A percentile compares a stretch with the other conserved stretches of the same genome.
Evolutionary conservation across 2,329 filamentous ascomycete species (phyloP).

Genomic region (Trichoderma koningiopsis): DNA sequence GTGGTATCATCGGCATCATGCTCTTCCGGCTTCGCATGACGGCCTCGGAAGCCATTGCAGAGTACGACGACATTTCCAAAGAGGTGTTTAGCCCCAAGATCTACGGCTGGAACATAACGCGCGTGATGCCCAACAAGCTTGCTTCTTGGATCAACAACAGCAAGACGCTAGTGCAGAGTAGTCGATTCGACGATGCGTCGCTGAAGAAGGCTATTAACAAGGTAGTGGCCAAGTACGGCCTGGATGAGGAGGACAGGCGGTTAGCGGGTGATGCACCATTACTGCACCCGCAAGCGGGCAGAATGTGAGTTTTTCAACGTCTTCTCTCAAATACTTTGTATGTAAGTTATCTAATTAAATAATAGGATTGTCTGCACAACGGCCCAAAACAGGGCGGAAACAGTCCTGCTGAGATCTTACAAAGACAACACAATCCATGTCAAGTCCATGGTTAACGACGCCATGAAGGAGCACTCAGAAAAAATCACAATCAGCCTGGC

Average conservation of each 20-base stretch:
- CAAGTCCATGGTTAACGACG: conserved; percentile 8
- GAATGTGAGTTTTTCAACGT: not conserved
- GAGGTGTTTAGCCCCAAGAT: conserved; percentile 17
- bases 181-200: conserved; percentile 5
- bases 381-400: conserved; percentile 17
- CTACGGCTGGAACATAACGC: conserved; percentile 1
- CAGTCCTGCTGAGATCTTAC: conserved; percentile 16
- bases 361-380: conserved; percentile 20
- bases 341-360: too few species aligned
- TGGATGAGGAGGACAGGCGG: conserved; percentile 10
- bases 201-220: conserved; percentile 14
- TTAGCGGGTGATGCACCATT: conserved; percentile 3
- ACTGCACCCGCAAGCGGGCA: conserved; percentile 2
- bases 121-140: conserved; percentile 13
- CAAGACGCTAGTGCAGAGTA: conserved; percentile 20
- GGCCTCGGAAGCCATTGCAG: not conserved
- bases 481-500: conserved; percentile 9
- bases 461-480: conserved; percentile 6
- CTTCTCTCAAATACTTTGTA: too few species aligned
- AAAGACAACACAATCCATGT: conserved; percentile 14
- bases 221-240: conserved; percentile 14
- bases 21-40: conserved; percentile 23
- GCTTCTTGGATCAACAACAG: conserved; percentile 16
- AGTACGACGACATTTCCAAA: conserved; percentile 14
- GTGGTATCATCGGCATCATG: conserved; percentile 21